phyloP scores from a whole-genome alignment of 225 moss, liverwort and hornwort genomes.

The Bryoerythrophyllum caledonicum region DNA sequence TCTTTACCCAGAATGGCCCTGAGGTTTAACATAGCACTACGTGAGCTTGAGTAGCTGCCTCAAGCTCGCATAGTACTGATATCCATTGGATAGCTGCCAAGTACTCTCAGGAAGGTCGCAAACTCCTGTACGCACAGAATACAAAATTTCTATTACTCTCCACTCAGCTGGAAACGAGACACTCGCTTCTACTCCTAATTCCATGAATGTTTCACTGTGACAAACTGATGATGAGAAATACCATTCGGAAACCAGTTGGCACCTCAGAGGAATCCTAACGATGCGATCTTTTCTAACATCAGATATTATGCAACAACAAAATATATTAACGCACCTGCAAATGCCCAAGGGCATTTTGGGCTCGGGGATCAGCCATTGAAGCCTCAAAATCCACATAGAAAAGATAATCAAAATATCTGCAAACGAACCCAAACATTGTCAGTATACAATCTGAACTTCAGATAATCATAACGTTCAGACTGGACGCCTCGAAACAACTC shows the following conservation, averaged over 20 bases:
- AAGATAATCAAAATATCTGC: conserved; percentile 91
- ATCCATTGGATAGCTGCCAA: conserved; percentile 99
- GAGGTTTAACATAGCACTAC: conserved; percentile 19
- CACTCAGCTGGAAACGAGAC: conserved; percentile 1
- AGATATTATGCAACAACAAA: neutral
- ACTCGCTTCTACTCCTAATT: neutral
- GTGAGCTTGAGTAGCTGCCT: conserved; percentile 23
- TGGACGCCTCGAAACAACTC: neutral
- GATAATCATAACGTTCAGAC: neutral
- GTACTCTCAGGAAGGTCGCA: conserved; percentile 90
- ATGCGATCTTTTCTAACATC: neutral
- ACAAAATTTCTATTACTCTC: neutral
- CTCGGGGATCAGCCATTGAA: conserved; percentile 91
- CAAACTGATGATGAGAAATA: neutral
- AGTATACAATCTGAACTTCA: neutral
- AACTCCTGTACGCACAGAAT: conserved; percentile 72
- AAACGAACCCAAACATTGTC: conserved; percentile 23
- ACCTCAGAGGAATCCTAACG: conserved; percentile 2
- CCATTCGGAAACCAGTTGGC: neutral
- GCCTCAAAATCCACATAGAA: conserved; percentile 99
- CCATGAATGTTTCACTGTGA: neutral
- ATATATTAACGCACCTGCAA: conserved; percentile 46
- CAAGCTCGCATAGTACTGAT: conserved; percentile 67
- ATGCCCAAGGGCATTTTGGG: conserved; percentile 94
- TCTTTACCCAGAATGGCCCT: conserved; percentile 16